These are phyloP conservation scores for Chlorencoelia australis DNA, from an alignment of 2,329 filamentous ascomycete species.

Conservation along the genomic window DNA sequence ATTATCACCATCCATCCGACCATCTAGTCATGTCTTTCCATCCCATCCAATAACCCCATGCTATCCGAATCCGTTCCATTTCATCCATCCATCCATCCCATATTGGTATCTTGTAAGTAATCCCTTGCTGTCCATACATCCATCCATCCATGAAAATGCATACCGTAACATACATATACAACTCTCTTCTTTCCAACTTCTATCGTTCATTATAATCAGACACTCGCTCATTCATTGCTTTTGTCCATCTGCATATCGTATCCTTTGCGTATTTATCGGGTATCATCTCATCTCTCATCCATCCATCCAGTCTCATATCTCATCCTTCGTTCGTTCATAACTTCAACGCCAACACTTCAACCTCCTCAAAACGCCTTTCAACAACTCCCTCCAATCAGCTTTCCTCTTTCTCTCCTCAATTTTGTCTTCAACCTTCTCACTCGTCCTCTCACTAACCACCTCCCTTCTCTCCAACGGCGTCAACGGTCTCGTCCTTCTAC, in stretches of 20 bases:
- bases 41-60: background rate
- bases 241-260: too few species aligned
- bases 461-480: background rate
- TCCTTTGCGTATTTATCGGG: too few species aligned
- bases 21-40: too few species aligned
- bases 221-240: too few species aligned
- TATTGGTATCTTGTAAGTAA: too few species aligned
- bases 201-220: too few species aligned
- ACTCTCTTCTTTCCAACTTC: background rate
- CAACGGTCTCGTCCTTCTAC: constrained; percentile 3
- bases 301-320: background rate
- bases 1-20: too few species aligned
- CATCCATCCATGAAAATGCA: constrained; percentile 1
- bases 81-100: background rate
- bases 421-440: background rate
- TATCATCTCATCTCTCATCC: background rate
- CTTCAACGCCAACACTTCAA: constrained; percentile 12
- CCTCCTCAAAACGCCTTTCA: constrained; percentile 9
- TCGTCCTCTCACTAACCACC: background rate
- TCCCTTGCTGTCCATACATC: too few species aligned
- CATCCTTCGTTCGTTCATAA: background rate
- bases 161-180: too few species aligned
- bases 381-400: background rate
- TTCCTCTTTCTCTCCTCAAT: background rate
- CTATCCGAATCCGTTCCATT: background rate